Evolutionary conservation across 352 stramenopile species (phyloP).

Genomic region (Globisporangium cystogenes): DNA sequence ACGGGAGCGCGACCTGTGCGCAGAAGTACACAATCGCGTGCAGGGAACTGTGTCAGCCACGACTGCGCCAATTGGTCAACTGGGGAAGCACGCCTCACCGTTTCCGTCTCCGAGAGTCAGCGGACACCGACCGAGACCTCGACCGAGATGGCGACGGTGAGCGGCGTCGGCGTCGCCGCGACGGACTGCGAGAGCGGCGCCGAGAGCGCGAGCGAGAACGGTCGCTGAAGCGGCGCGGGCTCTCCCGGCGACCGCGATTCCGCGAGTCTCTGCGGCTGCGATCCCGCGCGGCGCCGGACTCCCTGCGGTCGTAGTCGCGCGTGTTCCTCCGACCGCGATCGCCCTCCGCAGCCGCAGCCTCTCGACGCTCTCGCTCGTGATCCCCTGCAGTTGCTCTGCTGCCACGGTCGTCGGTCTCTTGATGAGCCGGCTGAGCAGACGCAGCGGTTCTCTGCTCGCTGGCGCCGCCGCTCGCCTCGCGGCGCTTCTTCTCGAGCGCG

Average conservation of each 20-base stretch:
- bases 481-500: conserved; percentile 49
- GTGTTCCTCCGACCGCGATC: conserved; percentile 2
- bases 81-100: neutral
- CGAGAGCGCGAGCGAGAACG: neutral
- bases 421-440: neutral
- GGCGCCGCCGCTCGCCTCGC: conserved; percentile 11
- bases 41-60: neutral
- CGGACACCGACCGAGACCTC: conserved; percentile 11
- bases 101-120: conserved; percentile 1
- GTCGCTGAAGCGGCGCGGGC: neutral
- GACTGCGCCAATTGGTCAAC: neutral
- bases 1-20: conserved; percentile 2
- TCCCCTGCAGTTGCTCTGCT: neutral
- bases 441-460: neutral
- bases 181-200: conserved; percentile 11
- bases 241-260: neutral
- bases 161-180: conserved; percentile 14
- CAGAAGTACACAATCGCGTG: neutral
- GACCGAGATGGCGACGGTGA: conserved; percentile 13
- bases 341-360: neutral
- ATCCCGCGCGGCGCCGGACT: neutral
- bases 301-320: neutral
- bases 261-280: conserved; percentile 1
- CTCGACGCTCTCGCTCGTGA: neutral
- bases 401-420: neutral